Base-by-base conservation (phyloP, 495 filamentous ascomycete species). In the Terfezia claveryi region DNA sequence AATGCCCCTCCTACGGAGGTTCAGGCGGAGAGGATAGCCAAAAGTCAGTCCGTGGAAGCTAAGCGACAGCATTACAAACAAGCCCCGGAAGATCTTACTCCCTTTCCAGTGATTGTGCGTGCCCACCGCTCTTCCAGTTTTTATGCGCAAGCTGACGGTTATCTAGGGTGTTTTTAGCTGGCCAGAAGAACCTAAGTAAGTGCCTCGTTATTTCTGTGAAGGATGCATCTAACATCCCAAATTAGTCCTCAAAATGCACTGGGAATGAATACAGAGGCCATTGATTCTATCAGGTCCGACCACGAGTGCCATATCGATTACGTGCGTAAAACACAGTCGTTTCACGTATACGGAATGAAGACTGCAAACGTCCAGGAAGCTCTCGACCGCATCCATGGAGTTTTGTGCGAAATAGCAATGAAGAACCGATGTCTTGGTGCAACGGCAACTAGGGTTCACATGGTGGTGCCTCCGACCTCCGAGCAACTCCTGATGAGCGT, bases 211-310 rank as follows among this genome's bases (percentile, higher is more conserved):
- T 32, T 1, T 32, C 7, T 4, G 27, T 32, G 27, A 32, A 32
- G 27, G 7, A 32, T 5, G 27, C 27, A 32, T 32, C 27, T 32
- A 32, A 32, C 27, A 32, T 7, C 27, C 27, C 27, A 7, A 36
- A 37, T 50, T 0, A 57, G 53, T 36, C 60, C 63, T 1, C 63
- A 63, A 20, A n/a, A 50, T 6, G 36, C 56, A 32, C 55, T 66
- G 10, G 63, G 63, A 10, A 11, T 16, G 50, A 56, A 54, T 17
- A 56, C 58, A 37, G 63, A 65, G 44, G 23, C 16, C 2, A 56
- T 66, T n/a, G 63, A 66, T 52, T 55, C 58, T 51, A 54, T 66
- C n/a, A 56, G 60, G 27, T 56, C 56, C 11, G 63, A 66, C 20
- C 56, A 58, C 17, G 49, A 59, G 37, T 63, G 65, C 37, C 64